A percentile compares a stretch with the other conserved stretches of the same genome.
Evolutionary conservation across 768 basidiomycete species (phyloP).

Genomic region (Nidularia pulvinata): DNA sequence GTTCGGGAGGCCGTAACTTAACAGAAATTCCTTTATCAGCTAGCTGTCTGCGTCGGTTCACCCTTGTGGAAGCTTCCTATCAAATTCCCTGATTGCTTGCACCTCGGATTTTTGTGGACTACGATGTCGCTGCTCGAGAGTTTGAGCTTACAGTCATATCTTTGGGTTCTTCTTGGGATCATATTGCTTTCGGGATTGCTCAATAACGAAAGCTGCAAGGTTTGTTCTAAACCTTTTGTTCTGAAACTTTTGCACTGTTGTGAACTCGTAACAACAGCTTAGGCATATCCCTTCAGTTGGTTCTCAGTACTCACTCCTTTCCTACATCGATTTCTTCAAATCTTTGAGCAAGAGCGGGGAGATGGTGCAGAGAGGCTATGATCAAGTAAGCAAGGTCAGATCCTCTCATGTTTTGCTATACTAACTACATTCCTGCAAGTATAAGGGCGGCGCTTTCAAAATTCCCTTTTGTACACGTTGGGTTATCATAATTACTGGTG

Average conservation of each 20-base stretch:
- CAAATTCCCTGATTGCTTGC: too few species aligned
- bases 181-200: too few species aligned
- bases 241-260: background rate
- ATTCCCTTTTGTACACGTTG: slow-evolving; percentile 20
- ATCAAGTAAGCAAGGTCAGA: background rate
- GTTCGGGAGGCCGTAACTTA: too few species aligned
- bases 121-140: too few species aligned
- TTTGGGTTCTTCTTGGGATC: too few species aligned
- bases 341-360: background rate
- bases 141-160: too few species aligned
- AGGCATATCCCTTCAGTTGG: slow-evolving; percentile 1
- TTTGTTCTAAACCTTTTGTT: background rate
- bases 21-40: too few species aligned
- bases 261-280: background rate
- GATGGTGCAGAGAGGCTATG: background rate
- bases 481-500: slow-evolving; percentile 31
- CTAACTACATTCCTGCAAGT: background rate
- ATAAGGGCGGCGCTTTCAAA: background rate
- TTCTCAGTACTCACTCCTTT: background rate
- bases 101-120: too few species aligned
- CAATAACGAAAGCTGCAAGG: background rate
- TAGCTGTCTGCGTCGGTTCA: too few species aligned
- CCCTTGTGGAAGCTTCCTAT: too few species aligned
- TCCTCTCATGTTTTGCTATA: background rate
- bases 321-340: background rate